Conservation (phyloP, 116 monocot species). For the Papilionanthe hybrid region DNA sequence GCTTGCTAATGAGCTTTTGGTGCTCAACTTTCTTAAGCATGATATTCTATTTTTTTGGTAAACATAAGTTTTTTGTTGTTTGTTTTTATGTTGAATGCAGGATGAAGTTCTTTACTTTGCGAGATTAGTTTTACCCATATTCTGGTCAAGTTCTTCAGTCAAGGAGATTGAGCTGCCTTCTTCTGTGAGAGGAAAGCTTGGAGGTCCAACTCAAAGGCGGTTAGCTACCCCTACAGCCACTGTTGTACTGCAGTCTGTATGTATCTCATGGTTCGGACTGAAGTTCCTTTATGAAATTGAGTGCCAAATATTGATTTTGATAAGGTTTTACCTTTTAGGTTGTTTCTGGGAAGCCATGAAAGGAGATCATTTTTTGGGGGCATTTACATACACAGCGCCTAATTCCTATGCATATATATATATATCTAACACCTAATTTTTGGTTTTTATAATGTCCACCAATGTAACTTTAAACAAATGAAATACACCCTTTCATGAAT, state of each 20-base stretch:
- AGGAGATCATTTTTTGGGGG: not conserved
- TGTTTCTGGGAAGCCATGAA: not conserved
- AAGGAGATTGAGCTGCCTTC: constrained; percentile 29
- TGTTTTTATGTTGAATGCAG: constrained; percentile 25
- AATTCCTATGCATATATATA: no score
- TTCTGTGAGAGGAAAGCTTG: constrained; percentile 86
- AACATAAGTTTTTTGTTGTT: no score
- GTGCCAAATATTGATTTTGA: not conserved
- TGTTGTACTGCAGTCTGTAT: constrained; percentile 69
- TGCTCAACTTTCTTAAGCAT: not conserved
- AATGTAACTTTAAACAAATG: no score
- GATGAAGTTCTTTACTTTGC: constrained; percentile 51
- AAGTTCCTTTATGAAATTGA: not conserved
- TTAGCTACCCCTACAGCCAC: constrained; percentile 47
- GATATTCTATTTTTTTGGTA: not conserved
- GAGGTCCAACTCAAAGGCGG: constrained; percentile 77
- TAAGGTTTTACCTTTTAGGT: not conserved
- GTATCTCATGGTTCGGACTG: constrained; percentile 11
- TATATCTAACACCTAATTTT: no score
- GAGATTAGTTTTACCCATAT: constrained; percentile 32
- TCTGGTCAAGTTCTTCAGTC: constrained; percentile 43
- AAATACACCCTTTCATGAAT: no score
- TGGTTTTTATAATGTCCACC: no score
- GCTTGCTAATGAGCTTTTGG: not conserved
- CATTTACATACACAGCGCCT: no score